These are phyloP conservation scores for Diaporthe sp. DNA, from an alignment of 2,329 filamentous ascomycete species.

Conservation along the genomic window DNA sequence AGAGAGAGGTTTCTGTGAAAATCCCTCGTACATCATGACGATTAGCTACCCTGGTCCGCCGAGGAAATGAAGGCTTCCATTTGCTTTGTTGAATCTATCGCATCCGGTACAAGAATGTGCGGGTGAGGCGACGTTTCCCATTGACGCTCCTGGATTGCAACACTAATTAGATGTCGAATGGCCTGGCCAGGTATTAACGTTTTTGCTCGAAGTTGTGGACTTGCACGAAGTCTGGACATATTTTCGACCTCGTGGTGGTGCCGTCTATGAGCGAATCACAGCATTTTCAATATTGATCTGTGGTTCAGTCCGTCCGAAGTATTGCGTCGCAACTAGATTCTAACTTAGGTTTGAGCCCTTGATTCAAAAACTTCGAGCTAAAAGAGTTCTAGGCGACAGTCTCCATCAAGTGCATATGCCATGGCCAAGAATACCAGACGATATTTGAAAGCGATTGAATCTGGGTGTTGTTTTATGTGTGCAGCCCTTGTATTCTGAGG, in stretches of 20 bases:
- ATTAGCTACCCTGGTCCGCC: no score
- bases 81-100: not conserved
- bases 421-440: no score
- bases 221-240: not conserved
- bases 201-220: not conserved
- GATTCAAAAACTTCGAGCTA: not conserved
- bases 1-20: not conserved
- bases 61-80: not conserved
- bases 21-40: no score
- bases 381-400: not conserved
- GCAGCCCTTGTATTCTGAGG: not conserved
- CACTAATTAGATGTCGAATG: not conserved
- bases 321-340: not conserved
- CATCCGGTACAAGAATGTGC: not conserved
- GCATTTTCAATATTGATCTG: fast-evolving
- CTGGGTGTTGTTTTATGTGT: not conserved
- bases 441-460: not conserved
- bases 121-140: not conserved
- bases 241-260: not conserved
- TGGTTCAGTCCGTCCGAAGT: no score
- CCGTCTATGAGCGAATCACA: not conserved
- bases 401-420: no score
- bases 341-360: not conserved
- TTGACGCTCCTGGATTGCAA: not conserved
- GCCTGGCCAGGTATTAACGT: no score